phyloP scores from a whole-genome alignment of 306 rosid genomes.

The Amphicarpaea edgeworthii region DNA sequence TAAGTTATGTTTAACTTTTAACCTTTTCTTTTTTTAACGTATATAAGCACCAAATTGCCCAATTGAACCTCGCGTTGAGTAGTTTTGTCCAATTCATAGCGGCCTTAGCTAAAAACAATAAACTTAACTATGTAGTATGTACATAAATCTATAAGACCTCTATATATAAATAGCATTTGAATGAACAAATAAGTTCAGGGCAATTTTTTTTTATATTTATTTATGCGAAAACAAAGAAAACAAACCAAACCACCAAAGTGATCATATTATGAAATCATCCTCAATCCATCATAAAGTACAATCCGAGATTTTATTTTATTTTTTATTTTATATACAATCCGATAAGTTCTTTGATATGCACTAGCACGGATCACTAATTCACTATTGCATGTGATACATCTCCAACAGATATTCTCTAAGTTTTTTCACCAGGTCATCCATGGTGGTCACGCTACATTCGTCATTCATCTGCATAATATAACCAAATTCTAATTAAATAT shows the following conservation, averaged over 20 bases:
- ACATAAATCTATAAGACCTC: no score
- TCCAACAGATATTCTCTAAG: neutral
- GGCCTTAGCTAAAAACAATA: no score
- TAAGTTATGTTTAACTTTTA: no score
- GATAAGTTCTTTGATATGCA: neutral
- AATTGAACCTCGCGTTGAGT: no score
- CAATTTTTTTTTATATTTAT: no score
- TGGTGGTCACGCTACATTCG: neutral
- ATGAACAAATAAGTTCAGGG: no score
- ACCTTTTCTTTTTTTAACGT: no score
- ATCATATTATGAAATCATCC: neutral
- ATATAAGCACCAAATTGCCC: no score
- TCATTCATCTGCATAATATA: constrained; percentile 18
- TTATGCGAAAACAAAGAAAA: constrained; percentile 2
- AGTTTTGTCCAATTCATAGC: no score
- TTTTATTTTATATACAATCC: neutral
- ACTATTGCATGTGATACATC: neutral
- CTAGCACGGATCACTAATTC: neutral
- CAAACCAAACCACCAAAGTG: neutral
- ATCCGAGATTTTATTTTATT: neutral
- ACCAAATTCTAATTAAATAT: no score
- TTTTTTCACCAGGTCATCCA: constrained; percentile 2
- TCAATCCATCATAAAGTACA: neutral
- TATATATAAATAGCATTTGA: no score
- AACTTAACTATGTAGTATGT: no score